These are phyloP conservation scores for Brasenia schreberi DNA, from an alignment of 164 flowering plant species.

Conservation along the genomic window DNA sequence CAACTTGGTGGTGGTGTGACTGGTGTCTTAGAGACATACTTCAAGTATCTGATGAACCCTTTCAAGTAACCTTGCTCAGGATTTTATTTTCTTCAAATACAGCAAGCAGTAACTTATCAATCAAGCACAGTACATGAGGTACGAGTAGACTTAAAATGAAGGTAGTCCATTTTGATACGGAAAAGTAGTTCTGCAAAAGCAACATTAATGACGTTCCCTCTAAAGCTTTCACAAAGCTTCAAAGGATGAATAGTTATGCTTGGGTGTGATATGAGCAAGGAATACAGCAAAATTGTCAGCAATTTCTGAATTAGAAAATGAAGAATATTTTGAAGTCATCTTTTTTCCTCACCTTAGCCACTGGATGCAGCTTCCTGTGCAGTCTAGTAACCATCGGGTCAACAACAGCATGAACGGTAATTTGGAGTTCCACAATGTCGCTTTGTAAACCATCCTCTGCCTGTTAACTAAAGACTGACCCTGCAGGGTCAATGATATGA, in stretches of 20 bases:
- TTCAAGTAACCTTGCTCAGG: no score
- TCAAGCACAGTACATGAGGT: no score
- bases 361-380: constrained; percentile 42
- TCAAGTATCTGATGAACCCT: no score
- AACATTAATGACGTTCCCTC: constrained; percentile 3
- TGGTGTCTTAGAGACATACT: no score
- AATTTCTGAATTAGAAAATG: not conserved
- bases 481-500: constrained; percentile 62
- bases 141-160: no score
- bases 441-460: constrained; percentile 97
- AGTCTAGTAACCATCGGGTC: constrained; percentile 91
- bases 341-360: not conserved
- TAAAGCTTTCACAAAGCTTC: not conserved
- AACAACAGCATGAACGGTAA: constrained; percentile 75
- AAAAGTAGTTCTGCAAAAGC: not conserved
- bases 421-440: constrained; percentile 95
- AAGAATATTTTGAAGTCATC: not conserved
- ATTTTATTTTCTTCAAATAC: no score
- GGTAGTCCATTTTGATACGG: not conserved
- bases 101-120: no score
- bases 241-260: not conserved
- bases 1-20: no score
- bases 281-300: not conserved
- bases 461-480: constrained; percentile 85
- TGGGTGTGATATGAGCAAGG: not conserved